Evolutionary conservation across 2,329 filamentous ascomycete genomes (phyloP), one percentile per base, ranked within the genome.

Genomic region (Phymatotrichopsis omnivora): DNA sequence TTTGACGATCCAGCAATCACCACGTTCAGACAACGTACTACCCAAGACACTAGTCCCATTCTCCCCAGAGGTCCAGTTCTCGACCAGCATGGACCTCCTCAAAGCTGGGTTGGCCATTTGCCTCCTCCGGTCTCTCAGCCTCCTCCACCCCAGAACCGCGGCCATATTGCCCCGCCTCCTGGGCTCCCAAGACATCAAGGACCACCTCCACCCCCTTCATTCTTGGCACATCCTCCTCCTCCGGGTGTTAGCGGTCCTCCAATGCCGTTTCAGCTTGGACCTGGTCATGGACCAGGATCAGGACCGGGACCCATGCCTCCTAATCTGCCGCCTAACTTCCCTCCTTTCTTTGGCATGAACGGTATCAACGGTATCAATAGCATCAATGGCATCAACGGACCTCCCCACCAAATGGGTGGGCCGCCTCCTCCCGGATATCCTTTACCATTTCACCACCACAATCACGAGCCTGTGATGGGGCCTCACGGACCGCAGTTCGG

Each of bases 141-240:
- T 7, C 52, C 45, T 5, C 48, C 46, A 25, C 45, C 51, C 11
- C 53, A 52, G 40, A 40, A 42, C 17, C 49, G 47, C 31, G 40
- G 51, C 19, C 52, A 54, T 16, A 45, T 55, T 28, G 53, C 53
- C 4, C 53, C 53, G 10, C 53, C 53, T 22, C 53, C 53, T 22
- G 53, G 53, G 14, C 51, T 55, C 19, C 39, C 45, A n/a, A 43
- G 53, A 47, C 53, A 54, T 22, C 53, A 56, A 40, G 53, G 49
- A 7, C 52, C 53, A 19, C 52, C 49, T 22, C 53, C 53, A 4
- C 53, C 53, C 32, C 53, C 51, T 8, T 45, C 53, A 22, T 54
- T 54, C 38, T 43, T 56, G 20, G 42, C n/a, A n/a, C n/a, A 42
- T 4, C 49, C 47, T 16, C 51, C 46, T 25, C 46, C 51, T 38